Evolutionary conservation across 345 rosid genomes (phyloP).

Genomic region (Xanthoceras sorbifolium): DNA sequence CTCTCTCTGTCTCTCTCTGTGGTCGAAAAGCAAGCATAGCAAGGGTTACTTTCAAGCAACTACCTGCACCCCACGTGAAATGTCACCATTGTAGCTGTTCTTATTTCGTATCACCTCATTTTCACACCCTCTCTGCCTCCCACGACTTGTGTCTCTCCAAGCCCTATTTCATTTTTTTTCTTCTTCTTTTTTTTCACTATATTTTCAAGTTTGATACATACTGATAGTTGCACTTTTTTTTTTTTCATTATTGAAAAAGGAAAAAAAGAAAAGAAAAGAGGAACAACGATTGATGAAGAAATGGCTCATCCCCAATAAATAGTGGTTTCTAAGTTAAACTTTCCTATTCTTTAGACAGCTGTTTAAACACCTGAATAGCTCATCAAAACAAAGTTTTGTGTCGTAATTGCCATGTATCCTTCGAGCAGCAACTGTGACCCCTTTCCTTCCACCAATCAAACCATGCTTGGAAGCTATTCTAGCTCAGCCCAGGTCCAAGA

Average conservation of each 20-base stretch:
- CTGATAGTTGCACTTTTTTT: neutral
- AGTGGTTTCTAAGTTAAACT: neutral
- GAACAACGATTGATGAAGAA: neutral
- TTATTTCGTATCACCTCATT: conserved; percentile 22
- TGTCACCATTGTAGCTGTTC: conserved; percentile 20
- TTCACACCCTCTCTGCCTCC: conserved; percentile 27
- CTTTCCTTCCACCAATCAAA: conserved; percentile 21
- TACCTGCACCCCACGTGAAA: conserved; percentile 52
- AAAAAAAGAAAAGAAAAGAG: neutral
- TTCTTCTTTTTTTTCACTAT: neutral
- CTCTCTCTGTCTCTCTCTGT: conserved; percentile 19
- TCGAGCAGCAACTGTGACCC: conserved; percentile 18
- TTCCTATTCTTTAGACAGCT: neutral
- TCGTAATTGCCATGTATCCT: conserved; percentile 26
- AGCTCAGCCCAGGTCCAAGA: neutral
- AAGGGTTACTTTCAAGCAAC: conserved; percentile 39
- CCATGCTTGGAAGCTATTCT: conserved; percentile 14
- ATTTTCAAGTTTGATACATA: neutral
- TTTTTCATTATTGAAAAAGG: neutral
- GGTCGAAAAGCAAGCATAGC: conserved; percentile 5
- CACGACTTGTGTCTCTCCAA: conserved; percentile 10
- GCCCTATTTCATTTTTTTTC: neutral
- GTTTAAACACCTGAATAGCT: conserved; percentile 10
- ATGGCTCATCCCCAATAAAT: conserved; percentile 10
- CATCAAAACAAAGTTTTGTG: neutral